Conservation (phyloP, 805 yeast genomes). For the Suhomyces vadensis region DNA sequence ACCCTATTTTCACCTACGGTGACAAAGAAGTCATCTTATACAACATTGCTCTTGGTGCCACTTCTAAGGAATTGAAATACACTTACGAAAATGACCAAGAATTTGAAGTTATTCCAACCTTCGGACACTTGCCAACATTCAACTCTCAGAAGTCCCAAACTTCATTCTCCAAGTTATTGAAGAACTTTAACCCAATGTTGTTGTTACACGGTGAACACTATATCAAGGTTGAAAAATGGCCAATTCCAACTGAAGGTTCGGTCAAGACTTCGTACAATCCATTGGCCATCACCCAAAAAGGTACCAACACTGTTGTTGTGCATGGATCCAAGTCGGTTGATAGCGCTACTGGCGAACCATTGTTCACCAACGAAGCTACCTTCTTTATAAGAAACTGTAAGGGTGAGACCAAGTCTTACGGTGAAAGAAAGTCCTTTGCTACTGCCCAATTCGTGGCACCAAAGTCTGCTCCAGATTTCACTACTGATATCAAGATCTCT, state of each 20-base stretch:
- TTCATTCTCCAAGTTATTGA: constrained; percentile 61
- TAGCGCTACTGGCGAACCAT: constrained; percentile 60
- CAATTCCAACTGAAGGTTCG: constrained; percentile 71
- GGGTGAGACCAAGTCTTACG: constrained; percentile 50
- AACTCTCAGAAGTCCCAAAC: constrained; percentile 56
- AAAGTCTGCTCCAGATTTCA: constrained; percentile 62
- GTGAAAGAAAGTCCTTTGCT: constrained; percentile 59
- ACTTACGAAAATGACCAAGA: constrained; percentile 73
- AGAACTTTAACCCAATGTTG: constrained; percentile 84
- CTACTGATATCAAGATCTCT: constrained; percentile 54
- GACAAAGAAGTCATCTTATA: constrained; percentile 77
- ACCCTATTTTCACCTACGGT: constrained; percentile 55
- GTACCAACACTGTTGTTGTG: constrained; percentile 77
- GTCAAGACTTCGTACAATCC: constrained; percentile 65
- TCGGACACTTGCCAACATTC: constrained; percentile 88
- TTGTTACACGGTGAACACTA: constrained; percentile 95
- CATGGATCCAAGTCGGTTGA: constrained; percentile 74
- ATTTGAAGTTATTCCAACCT: constrained; percentile 85
- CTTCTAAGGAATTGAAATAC: constrained; percentile 71
- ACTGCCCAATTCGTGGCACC: constrained; percentile 65
- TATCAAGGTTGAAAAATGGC: constrained; percentile 70
- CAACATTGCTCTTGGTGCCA: constrained; percentile 89
- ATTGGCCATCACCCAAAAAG: constrained; percentile 78
- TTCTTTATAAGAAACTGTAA: constrained; percentile 78
- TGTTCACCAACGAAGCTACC: constrained; percentile 82